phyloP scores from a whole-genome alignment of 1,284 basidiomycete genomes.

The Melanopsichium pennsylvanicum region DNA sequence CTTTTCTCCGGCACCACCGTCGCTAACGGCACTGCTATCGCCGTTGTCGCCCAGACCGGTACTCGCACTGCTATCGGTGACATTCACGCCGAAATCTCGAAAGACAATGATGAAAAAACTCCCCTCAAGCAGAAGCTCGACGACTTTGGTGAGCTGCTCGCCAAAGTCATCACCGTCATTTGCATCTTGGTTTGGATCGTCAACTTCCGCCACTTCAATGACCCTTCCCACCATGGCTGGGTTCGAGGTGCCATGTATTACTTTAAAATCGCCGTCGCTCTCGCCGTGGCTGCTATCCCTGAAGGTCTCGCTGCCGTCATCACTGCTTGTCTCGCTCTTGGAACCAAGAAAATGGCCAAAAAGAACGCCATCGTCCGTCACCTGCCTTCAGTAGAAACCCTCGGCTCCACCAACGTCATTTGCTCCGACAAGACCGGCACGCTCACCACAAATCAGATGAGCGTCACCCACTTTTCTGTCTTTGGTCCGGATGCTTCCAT shows the following conservation, averaged over 20 bases:
- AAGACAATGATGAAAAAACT: constrained; percentile 61
- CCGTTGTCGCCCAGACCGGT: constrained; percentile 60
- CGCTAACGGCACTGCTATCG: constrained; percentile 57
- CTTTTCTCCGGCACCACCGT: constrained; percentile 64
- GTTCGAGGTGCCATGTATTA: constrained; percentile 64
- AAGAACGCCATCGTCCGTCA: constrained; percentile 65
- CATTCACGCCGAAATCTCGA: constrained; percentile 62
- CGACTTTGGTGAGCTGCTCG: constrained; percentile 64
- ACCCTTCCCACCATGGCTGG: constrained; percentile 63
- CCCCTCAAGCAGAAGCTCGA: constrained; percentile 65
- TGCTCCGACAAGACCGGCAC: constrained; percentile 66
- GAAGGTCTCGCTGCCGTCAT: constrained; percentile 65
- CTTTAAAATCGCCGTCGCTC: constrained; percentile 65
- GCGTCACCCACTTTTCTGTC: constrained; percentile 56
- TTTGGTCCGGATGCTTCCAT: constrained; percentile 11
- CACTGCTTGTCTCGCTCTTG: constrained; percentile 64
- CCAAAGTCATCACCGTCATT: constrained; percentile 64
- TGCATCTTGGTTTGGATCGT: constrained; percentile 65
- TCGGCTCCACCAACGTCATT: constrained; percentile 64
- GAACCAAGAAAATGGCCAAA: constrained; percentile 65
- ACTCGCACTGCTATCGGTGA: constrained; percentile 61
- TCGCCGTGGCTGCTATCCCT: constrained; percentile 65
- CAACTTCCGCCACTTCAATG: constrained; percentile 64
- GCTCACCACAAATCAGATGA: constrained; percentile 65
- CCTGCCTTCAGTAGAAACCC: constrained; percentile 63